phyloP scores from a whole-genome alignment of 257 asterid genomes.

The Solanum chilense region DNA sequence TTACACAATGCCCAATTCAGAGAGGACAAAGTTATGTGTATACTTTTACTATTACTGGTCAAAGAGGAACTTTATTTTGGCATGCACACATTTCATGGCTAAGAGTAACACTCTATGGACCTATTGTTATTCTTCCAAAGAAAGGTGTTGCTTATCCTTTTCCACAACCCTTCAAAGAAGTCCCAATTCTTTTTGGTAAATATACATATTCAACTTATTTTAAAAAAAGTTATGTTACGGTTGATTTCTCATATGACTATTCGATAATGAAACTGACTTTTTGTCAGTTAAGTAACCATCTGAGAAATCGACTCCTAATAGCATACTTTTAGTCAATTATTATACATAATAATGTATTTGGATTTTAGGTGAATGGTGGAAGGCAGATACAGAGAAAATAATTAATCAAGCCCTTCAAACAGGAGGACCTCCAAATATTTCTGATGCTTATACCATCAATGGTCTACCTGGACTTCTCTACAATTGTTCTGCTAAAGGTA shows the following conservation, averaged over 20 bases:
- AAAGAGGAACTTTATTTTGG: conserved; percentile 58
- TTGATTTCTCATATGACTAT: background rate
- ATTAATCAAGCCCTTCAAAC: conserved; percentile 44
- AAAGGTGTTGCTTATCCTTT: conserved; percentile 37
- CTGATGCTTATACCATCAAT: conserved; percentile 58
- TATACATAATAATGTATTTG: background rate
- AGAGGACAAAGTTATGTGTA: conserved; percentile 49
- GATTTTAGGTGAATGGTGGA: conserved; percentile 65
- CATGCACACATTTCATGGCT: conserved; percentile 75
- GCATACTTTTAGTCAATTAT: background rate
- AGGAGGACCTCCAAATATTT: conserved; percentile 51
- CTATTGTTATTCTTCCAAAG: conserved; percentile 50
- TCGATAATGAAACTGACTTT: background rate
- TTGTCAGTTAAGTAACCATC: background rate
- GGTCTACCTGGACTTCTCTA: conserved; percentile 55
- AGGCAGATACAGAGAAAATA: conserved; percentile 39
- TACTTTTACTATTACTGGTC: conserved; percentile 45
- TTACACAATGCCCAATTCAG: conserved; percentile 59
- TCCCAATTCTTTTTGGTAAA: conserved; percentile 43
- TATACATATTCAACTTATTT: background rate
- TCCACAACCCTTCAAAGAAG: conserved; percentile 41
- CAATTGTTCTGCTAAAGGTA: conserved; percentile 52
- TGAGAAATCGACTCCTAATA: no score
- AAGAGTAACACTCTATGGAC: conserved; percentile 49
- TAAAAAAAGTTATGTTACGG: no score